Evolutionary conservation across 1,284 basidiomycete species (phyloP).

Genomic region (Wolfiporia cocos): DNA sequence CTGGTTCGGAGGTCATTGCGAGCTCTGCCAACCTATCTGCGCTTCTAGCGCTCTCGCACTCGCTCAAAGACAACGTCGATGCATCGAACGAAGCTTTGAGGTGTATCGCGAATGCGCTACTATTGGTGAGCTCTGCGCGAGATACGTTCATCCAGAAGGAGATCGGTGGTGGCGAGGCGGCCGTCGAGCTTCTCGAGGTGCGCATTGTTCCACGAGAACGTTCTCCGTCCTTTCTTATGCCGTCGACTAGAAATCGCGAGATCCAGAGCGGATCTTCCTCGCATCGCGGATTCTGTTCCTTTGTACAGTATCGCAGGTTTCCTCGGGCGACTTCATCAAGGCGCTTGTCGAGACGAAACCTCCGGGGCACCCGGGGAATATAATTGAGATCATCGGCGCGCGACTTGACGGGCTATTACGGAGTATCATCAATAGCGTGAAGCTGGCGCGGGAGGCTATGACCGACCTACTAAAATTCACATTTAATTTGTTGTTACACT

Average conservation of each 20-base stretch:
- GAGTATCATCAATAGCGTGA: conserved; percentile 41
- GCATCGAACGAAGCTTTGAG: conserved; percentile 66
- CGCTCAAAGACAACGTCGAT: conserved; percentile 50
- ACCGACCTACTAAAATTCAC: conserved; percentile 71
- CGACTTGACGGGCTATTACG: conserved; percentile 50
- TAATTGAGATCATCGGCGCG: conserved; percentile 52
- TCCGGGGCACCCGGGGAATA: conserved; percentile 37
- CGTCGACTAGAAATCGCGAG: conserved; percentile 62
- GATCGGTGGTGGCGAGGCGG: conserved; percentile 56
- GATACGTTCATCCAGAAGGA: conserved; percentile 47
- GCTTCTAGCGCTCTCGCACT: conserved; percentile 43
- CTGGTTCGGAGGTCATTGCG: conserved; percentile 63
- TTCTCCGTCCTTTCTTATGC: too few relatives aligned
- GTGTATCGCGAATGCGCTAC: conserved; percentile 69
- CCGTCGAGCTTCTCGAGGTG: conserved; percentile 58
- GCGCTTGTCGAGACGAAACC: conserved; percentile 56
- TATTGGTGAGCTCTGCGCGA: conserved; percentile 61
- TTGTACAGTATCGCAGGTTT: conserved; percentile 46
- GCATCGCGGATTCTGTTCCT: conserved; percentile 73
- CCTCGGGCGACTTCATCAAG: conserved; percentile 40
- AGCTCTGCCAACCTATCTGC: conserved; percentile 44
- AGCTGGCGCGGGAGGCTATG: conserved; percentile 63
- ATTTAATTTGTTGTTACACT: conserved; percentile 74
- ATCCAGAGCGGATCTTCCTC: conserved; percentile 64
- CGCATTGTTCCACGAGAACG: conserved; percentile 14